Base-by-base conservation (phyloP, 768 basidiomycete species). In the Lentinula boryana region DNA sequence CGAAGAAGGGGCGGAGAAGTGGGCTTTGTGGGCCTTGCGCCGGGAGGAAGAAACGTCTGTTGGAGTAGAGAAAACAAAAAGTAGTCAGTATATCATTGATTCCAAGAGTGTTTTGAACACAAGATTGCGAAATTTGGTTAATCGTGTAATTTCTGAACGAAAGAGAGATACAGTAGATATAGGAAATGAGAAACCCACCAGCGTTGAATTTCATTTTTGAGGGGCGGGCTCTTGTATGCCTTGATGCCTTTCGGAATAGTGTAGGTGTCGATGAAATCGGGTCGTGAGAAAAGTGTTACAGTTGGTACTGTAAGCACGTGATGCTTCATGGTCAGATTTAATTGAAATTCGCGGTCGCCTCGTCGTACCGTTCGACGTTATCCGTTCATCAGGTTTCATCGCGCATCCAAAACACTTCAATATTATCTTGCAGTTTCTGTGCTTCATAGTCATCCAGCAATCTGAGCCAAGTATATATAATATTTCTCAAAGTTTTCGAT, bases 11-110 rank as follows among this genome's bases (percentile, higher is more conserved):
- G 96, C 96, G 57, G 83, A 83, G 78, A 98, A 98, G 84, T 99
- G 97, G 67, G 91, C 91, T 86, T 97, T 98, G 81, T 95, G 93
- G 70, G 89, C 86, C 86, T 98, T 98, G 85, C 97, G 93, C 75
- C 95, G 88, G 70, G 93, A 93, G 66, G 91, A 92, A 65, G 94
- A 92, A 71, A 90, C 85, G 72, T 91, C 94, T 95, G 63, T 33
- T 16, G n/a, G 15, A 38, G 36, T 38, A 8, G 36, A 13, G 9
- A 8, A 13, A 38, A 38, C 13, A 13, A 38, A 32, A 35, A 21
- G 43, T 23, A 58, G 33, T 21, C 33, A 35, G 55, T 32, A 23
- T 32, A 23, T n/a, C 53, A 55, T 55, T 36, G 36, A 44, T 57
- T 36, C 56, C 31, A 46, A 27, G 23, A 55, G 27, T n/a, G 21